A percentile compares a stretch with the other conserved stretches of the same genome.
phyloP scores from a whole-genome alignment of 2,329 filamentous ascomycete genomes.

The Pezicula neosporulosa region DNA sequence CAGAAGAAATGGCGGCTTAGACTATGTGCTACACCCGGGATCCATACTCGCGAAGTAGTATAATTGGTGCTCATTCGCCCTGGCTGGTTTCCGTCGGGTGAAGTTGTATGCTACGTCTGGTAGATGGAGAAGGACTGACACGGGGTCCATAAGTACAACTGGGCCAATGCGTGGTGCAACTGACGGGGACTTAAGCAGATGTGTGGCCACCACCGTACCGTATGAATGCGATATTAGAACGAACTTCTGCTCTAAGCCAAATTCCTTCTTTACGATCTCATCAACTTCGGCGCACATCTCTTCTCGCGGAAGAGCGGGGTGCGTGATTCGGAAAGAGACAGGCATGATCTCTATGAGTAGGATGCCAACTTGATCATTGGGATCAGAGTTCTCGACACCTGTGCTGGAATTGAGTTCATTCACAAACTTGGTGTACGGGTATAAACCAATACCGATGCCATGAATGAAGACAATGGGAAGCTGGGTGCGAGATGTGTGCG shows the following conservation, averaged over 20 bases:
- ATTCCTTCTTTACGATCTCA: constrained; percentile 47
- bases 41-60: constrained; percentile 59
- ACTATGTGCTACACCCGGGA: constrained; percentile 54
- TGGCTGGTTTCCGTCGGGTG: constrained; percentile 37
- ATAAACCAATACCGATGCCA: constrained; percentile 58
- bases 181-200: constrained; percentile 44
- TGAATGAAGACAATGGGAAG: constrained; percentile 60
- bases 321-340: constrained; percentile 54
- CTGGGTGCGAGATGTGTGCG: constrained; percentile 53
- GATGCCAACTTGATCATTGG: constrained; percentile 50
- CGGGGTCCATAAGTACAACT: constrained; percentile 55
- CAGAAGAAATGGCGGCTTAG: constrained; percentile 58
- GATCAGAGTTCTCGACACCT: constrained; percentile 22
- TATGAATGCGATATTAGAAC: constrained; percentile 51
- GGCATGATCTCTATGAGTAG: constrained; percentile 56
- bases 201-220: constrained; percentile 51
- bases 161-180: constrained; percentile 42
- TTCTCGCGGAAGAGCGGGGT: constrained; percentile 40
- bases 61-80: constrained; percentile 55
- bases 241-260: constrained; percentile 40
- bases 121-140: constrained; percentile 56
- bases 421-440: constrained; percentile 53
- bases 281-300: constrained; percentile 50
- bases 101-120: constrained; percentile 64
- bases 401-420: constrained; percentile 41